Conservation (phyloP, 768 basidiomycete species). For the Pleurotus tuoliensis region DNA sequence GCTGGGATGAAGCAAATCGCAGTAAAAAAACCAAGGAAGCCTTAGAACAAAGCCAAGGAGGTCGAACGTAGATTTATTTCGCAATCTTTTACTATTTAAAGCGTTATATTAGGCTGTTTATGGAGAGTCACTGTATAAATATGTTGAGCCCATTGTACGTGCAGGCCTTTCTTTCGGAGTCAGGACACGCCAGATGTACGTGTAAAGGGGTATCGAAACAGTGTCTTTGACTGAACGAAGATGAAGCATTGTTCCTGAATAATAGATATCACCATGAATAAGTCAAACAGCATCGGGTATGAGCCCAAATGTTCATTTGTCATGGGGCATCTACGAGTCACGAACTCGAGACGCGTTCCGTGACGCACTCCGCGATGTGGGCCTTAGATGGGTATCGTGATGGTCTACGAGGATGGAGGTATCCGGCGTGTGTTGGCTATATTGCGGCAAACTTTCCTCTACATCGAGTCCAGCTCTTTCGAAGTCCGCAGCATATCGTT, state of each 20-base stretch:
- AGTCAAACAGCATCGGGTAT: background rate
- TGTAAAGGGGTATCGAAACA: constrained; percentile 2
- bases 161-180: background rate
- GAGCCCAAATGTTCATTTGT: background rate
- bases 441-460: background rate
- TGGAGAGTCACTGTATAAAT: too few species aligned
- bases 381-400: constrained; percentile 3
- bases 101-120: too few species aligned
- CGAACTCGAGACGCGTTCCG: constrained; percentile 6
- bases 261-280: background rate
- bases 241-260: constrained; percentile 5
- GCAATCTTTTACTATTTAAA: background rate
- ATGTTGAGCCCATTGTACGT: background rate
- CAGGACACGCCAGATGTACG: background rate
- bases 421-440: background rate
- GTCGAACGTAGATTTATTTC: background rate
- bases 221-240: background rate
- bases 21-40: constrained; percentile 25
- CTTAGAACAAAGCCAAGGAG: too few species aligned
- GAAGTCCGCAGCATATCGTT: constrained; percentile 30
- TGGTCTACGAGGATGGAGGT: background rate
- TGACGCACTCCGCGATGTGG: constrained; percentile 9
- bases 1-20: constrained; percentile 51
- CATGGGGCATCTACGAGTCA: background rate
- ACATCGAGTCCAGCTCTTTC: constrained; percentile 24